A percentile compares a stretch with the other conserved stretches of the same genome.
Conservation (phyloP, 2,329 filamentous ascomycete genomes). For the Ophiostoma sp. region DNA sequence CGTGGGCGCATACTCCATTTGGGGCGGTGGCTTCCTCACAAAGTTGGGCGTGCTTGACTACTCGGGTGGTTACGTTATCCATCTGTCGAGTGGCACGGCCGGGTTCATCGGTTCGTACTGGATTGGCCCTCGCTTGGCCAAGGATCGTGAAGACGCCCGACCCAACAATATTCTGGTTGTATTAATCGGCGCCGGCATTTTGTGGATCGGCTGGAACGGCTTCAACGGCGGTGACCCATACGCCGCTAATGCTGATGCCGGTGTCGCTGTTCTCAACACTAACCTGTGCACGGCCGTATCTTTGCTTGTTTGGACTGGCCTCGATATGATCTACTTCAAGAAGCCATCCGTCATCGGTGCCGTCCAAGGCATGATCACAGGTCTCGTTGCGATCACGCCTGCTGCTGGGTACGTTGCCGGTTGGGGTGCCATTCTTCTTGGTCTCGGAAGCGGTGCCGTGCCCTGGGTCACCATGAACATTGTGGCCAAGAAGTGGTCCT, state of each 20-base stretch:
- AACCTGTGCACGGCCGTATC: constrained; percentile 51
- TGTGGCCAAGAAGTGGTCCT: constrained; percentile 41
- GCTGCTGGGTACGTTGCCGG: constrained; percentile 52
- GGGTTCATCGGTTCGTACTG: constrained; percentile 50
- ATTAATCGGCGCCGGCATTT: constrained; percentile 49
- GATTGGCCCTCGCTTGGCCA: constrained; percentile 48
- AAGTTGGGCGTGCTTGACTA: constrained; percentile 52
- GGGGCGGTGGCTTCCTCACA: constrained; percentile 37
- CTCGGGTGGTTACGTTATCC: constrained; percentile 55
- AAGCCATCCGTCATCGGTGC: constrained; percentile 53
- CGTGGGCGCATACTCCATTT: constrained; percentile 32
- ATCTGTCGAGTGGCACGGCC: constrained; percentile 53
- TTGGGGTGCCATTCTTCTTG: constrained; percentile 52
- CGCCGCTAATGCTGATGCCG: constrained; percentile 49
- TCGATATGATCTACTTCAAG: constrained; percentile 49
- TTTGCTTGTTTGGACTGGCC: constrained; percentile 47
- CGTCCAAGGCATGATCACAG: constrained; percentile 54
- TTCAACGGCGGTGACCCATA: constrained; percentile 57
- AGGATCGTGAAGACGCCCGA: constrained; percentile 46
- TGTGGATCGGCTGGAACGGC: constrained; percentile 56
- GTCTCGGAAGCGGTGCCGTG: constrained; percentile 45
- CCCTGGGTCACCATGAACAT: constrained; percentile 54
- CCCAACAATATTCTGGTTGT: constrained; percentile 50
- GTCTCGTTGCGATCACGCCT: constrained; percentile 53
- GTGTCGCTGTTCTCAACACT: constrained; percentile 53